phyloP scores from a whole-genome alignment of 441 rosid genomes.

The Metrosideros polymorpha region DNA sequence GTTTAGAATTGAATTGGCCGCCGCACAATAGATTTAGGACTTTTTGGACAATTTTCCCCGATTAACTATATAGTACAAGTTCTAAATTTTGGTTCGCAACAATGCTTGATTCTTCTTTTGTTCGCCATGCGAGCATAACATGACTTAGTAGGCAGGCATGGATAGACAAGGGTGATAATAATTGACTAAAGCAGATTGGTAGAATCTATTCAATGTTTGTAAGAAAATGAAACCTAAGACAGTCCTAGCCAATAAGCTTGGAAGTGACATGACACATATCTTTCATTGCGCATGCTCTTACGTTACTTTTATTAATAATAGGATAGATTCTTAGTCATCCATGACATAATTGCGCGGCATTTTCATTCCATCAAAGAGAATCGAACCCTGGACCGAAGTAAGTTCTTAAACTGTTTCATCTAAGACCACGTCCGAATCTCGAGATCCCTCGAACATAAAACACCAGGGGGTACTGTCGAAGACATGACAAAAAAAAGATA shows the following conservation, averaged over 20 bases:
- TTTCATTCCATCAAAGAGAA: too few species aligned
- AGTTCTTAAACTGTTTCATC: too few species aligned
- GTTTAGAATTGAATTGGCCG: too few species aligned
- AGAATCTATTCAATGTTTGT: neutral
- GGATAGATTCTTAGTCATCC: neutral
- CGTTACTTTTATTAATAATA: neutral
- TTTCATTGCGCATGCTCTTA: neutral
- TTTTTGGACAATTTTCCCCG: too few species aligned
- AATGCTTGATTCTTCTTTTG: neutral
- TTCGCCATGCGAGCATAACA: neutral
- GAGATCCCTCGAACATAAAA: too few species aligned
- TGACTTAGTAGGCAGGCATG: neutral
- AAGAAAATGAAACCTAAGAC: neutral
- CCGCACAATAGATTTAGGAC: too few species aligned
- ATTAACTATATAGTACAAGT: too few species aligned
- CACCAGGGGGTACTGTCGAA: too few species aligned
- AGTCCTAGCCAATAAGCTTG: neutral
- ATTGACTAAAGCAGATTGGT: neutral
- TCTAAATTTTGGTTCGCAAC: neutral
- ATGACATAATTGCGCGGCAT: neutral
- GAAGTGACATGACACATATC: neutral
- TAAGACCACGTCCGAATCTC: too few species aligned
- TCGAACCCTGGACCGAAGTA: too few species aligned
- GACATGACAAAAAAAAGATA: too few species aligned
- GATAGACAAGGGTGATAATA: neutral